phyloP scores from a whole-genome alignment of 495 filamentous ascomycete species.

The Penicillium pulvis region DNA sequence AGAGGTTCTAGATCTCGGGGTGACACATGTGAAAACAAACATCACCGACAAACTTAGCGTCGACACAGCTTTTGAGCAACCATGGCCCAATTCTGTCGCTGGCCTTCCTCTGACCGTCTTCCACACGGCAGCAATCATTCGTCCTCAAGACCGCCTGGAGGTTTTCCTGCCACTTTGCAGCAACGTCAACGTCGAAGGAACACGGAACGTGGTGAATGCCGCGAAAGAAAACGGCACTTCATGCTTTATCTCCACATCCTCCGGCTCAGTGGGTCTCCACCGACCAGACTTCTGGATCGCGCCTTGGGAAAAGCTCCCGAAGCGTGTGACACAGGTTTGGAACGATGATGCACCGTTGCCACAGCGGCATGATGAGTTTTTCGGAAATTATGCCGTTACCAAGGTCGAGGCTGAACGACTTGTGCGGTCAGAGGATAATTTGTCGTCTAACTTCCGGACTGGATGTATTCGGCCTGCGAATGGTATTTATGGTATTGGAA shows the following conservation, averaged over 20 bases:
- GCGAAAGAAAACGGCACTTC: slow-evolving; percentile 48
- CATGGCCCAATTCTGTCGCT: slow-evolving; percentile 49
- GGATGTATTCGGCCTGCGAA: slow-evolving; percentile 60
- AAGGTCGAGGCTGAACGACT: slow-evolving; percentile 57
- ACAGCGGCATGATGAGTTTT: slow-evolving; percentile 49
- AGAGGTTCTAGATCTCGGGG: slow-evolving; percentile 39
- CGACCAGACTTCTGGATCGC: slow-evolving; percentile 50
- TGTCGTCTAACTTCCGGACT: slow-evolving; percentile 49
- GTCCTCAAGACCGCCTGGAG: slow-evolving; percentile 49
- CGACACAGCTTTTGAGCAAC: slow-evolving; percentile 48
- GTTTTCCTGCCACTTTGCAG: slow-evolving; percentile 46
- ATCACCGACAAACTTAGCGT: slow-evolving; percentile 52
- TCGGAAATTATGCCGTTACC: slow-evolving; percentile 56
- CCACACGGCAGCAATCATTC: slow-evolving; percentile 58
- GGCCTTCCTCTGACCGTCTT: slow-evolving; percentile 56
- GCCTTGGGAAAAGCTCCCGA: slow-evolving; percentile 47
- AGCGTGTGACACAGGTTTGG: slow-evolving; percentile 44
- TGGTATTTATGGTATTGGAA: slow-evolving; percentile 60
- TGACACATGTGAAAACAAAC: slow-evolving; percentile 53
- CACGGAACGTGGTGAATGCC: slow-evolving; percentile 50
- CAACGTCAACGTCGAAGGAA: slow-evolving; percentile 59
- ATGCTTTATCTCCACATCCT: slow-evolving; percentile 58
- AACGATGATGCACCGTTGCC: slow-evolving; percentile 50
- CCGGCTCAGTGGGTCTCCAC: slow-evolving; percentile 49
- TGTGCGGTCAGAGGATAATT: slow-evolving; percentile 48